Evolutionary conservation across 2,329 filamentous ascomycete genomes (phyloP).

Genomic region (Colletotrichum horii): DNA sequence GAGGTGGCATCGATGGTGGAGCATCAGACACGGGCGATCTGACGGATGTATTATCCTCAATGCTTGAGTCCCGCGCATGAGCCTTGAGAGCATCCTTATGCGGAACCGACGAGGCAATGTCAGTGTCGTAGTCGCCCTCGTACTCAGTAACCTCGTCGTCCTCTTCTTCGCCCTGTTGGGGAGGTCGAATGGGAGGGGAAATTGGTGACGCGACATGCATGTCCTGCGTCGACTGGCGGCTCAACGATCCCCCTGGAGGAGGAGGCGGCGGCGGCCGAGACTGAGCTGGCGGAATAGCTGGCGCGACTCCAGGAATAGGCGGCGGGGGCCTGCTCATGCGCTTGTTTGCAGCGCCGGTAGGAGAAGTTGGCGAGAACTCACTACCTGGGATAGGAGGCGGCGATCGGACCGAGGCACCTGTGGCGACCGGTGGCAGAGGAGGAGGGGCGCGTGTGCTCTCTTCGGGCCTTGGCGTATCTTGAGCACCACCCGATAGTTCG

Average conservation of each 20-base stretch:
- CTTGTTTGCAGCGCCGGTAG: slow-evolving; percentile 48
- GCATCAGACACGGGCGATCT: slow-evolving; percentile 56
- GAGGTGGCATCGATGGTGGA: slow-evolving; percentile 57
- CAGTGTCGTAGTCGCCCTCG: slow-evolving; percentile 97
- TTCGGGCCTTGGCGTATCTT: slow-evolving; percentile 3
- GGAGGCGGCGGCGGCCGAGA: slow-evolving; percentile 71
- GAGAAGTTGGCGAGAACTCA: slow-evolving; percentile 49
- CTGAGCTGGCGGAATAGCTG: slow-evolving; percentile 52
- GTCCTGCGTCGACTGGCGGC: slow-evolving; percentile 65
- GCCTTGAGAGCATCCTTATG: slow-evolving; percentile 92
- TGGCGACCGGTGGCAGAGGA: slow-evolving; percentile 37
- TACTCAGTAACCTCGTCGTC: slow-evolving; percentile 86
- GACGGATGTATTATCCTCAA: slow-evolving; percentile 72
- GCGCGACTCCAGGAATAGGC: slow-evolving; percentile 64
- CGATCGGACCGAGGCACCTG: slow-evolving; percentile 29
- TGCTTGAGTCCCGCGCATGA: slow-evolving; percentile 77
- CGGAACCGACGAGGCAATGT: slow-evolving; percentile 91
- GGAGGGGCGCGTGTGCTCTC: slow-evolving; percentile 37
- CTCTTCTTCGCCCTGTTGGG: slow-evolving; percentile 71
- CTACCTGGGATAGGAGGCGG: slow-evolving; percentile 41
- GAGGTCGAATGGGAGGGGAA: slow-evolving; percentile 42
- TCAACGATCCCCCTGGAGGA: slow-evolving; percentile 57
- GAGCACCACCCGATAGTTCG: slow-evolving; percentile 67
- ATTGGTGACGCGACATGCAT: slow-evolving; percentile 49
- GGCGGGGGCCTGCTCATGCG: slow-evolving; percentile 63